A percentile compares a stretch with the other conserved stretches of the same genome.
Conservation (phyloP, 352 stramenopile species). For the Pythium rishiriense region DNA sequence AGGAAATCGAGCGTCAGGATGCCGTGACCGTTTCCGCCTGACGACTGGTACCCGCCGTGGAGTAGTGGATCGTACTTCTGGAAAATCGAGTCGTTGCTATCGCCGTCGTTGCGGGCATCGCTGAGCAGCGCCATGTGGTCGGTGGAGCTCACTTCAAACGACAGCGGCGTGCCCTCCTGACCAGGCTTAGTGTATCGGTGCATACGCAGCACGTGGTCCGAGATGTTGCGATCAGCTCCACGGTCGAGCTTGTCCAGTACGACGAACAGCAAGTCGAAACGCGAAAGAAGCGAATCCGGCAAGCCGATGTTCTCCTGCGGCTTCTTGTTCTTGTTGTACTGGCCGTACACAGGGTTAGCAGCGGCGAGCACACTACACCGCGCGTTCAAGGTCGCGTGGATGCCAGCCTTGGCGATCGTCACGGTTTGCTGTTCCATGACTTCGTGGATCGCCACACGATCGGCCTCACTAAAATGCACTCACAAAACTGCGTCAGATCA, state of each 20-base stretch:
- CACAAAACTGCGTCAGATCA: neutral
- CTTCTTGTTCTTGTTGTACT: slow-evolving; percentile 98
- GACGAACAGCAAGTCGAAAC: slow-evolving; percentile 99
- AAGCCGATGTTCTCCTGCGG: slow-evolving; percentile 99
- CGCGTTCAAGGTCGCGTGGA: slow-evolving; percentile 99
- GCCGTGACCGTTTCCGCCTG: slow-evolving; percentile 54
- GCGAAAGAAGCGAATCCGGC: slow-evolving; percentile 98
- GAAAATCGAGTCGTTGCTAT: slow-evolving; percentile 85
- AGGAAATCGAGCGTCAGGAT: slow-evolving; percentile 96
- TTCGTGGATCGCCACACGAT: slow-evolving; percentile 99
- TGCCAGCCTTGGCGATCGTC: slow-evolving; percentile 99
- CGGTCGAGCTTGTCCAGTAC: slow-evolving; percentile 98
- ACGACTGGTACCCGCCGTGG: slow-evolving; percentile 70
- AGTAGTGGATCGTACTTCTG: slow-evolving; percentile 91
- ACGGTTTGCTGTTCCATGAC: slow-evolving; percentile 99
- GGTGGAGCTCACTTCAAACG: slow-evolving; percentile 80
- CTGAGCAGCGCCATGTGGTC: slow-evolving; percentile 73
- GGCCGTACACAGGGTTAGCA: slow-evolving; percentile 99
- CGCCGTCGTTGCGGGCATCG: slow-evolving; percentile 63
- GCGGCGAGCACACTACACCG: slow-evolving; percentile 98
- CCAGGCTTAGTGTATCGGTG: slow-evolving; percentile 92
- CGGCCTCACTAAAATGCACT: slow-evolving; percentile 71
- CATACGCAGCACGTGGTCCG: slow-evolving; percentile 97
- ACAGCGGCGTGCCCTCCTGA: slow-evolving; percentile 88
- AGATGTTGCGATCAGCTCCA: slow-evolving; percentile 94